Conservation (phyloP, 306 rosid genomes). For the Dryas octopetala region DNA sequence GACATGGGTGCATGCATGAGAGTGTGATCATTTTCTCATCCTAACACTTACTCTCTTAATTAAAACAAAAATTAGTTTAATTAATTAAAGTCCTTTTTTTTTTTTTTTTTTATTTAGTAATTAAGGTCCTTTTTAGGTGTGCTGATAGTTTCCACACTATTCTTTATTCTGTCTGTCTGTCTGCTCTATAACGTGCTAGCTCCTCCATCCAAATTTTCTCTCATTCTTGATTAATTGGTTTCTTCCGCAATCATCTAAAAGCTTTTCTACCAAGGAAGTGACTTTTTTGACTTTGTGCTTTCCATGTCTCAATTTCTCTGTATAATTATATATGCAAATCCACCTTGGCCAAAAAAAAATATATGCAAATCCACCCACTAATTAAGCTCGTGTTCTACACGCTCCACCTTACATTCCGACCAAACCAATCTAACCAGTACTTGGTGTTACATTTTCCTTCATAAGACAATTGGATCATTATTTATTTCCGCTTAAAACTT, state of each 20-base stretch:
- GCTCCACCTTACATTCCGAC: background rate
- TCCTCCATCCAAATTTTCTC: conserved; percentile 29
- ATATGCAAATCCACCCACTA: conserved; percentile 8
- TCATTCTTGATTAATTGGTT: conserved; percentile 22
- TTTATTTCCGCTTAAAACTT: too few species aligned
- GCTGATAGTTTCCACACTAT: conserved; percentile 26
- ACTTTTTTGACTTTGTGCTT: conserved; percentile 48
- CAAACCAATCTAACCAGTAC: too few species aligned
- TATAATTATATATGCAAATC: conserved; percentile 13
- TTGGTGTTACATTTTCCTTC: too few species aligned
- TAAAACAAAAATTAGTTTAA: too few species aligned
- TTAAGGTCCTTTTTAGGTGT: conserved; percentile 30
- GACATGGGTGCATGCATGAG: conserved; percentile 27
- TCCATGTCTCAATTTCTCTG: conserved; percentile 27
- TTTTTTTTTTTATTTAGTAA: too few species aligned
- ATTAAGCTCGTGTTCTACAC: conserved; percentile 24
- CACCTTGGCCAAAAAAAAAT: too few species aligned
- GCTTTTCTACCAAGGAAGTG: conserved; percentile 19
- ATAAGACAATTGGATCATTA: too few species aligned
- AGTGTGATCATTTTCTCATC: conserved; percentile 11
- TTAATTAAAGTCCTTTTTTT: conserved; percentile 16
- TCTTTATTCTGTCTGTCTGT: background rate
- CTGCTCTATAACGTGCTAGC: conserved; percentile 26
- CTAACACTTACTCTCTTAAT: conserved; percentile 10
- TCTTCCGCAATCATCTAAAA: conserved; percentile 28